Evolutionary conservation across 1,284 basidiomycete species (phyloP).

Genomic region (Leccinum solheimii): DNA sequence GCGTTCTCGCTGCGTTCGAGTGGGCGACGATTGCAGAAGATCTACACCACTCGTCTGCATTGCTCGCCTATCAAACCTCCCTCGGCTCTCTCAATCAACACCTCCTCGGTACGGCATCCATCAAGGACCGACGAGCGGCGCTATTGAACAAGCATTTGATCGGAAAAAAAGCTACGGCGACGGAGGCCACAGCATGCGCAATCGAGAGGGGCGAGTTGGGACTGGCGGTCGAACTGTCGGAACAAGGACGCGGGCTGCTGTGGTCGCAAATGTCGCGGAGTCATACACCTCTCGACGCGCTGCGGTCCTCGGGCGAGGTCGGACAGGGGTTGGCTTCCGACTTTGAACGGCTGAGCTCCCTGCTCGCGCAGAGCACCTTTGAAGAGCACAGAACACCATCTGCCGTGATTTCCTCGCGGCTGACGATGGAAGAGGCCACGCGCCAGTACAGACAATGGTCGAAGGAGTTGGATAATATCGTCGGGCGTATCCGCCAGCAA

Average conservation of each 20-base stretch:
- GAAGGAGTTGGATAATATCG: slow-evolving; percentile 19
- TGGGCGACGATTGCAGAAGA: slow-evolving; percentile 17
- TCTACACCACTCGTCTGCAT: slow-evolving; percentile 20
- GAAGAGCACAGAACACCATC: neutral
- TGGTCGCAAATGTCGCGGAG: slow-evolving; percentile 32
- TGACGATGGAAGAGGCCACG: slow-evolving; percentile 15
- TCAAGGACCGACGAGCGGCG: slow-evolving; percentile 16
- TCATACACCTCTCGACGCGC: slow-evolving; percentile 23
- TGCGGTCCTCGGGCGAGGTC: slow-evolving; percentile 16
- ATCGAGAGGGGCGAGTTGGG: slow-evolving; percentile 19
- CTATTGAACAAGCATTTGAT: slow-evolving; percentile 6
- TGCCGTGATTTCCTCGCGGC: neutral
- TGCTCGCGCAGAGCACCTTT: slow-evolving; percentile 15
- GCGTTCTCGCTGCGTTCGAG: slow-evolving; percentile 10
- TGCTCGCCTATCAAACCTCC: slow-evolving; percentile 25
- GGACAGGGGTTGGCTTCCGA: slow-evolving; percentile 25
- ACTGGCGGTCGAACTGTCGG: slow-evolving; percentile 30
- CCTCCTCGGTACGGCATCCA: slow-evolving; percentile 20
- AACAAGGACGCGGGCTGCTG: slow-evolving; percentile 31
- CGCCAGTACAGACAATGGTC: slow-evolving; percentile 20
- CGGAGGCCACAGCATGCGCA: slow-evolving; percentile 29
- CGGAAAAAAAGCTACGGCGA: slow-evolving; percentile 10
- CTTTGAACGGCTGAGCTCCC: slow-evolving; percentile 25
- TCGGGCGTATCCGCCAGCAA: slow-evolving; percentile 27
- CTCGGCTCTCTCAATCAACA: slow-evolving; percentile 23